Conservation (phyloP, 257 asterid species). For the Echites panduratus region DNA sequence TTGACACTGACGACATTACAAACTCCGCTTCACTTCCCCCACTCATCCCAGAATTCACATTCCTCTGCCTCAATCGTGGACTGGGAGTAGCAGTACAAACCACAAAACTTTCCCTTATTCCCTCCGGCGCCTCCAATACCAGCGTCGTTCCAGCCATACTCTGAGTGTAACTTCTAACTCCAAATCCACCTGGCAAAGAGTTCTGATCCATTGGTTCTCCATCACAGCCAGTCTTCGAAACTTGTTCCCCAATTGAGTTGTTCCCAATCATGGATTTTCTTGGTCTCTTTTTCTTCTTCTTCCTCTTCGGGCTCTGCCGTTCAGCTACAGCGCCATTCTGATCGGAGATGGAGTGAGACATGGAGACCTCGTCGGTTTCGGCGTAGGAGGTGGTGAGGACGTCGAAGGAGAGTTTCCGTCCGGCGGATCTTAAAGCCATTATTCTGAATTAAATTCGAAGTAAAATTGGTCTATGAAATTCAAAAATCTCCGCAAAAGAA, state of each 20-base stretch:
- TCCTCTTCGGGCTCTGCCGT: conserved; percentile 33
- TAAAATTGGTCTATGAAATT: neutral
- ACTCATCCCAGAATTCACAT: conserved; percentile 41
- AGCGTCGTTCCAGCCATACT: conserved; percentile 23
- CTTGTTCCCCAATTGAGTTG: neutral
- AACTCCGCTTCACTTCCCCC: conserved; percentile 31
- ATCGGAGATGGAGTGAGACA: conserved; percentile 48
- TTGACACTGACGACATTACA: conserved; percentile 12
- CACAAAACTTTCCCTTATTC: conserved; percentile 20
- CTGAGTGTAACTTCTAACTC: conserved; percentile 3
- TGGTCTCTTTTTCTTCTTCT: conserved; percentile 35
- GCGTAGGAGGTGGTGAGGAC: conserved; percentile 33
- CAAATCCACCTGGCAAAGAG: neutral
- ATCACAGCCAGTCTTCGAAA: conserved; percentile 11
- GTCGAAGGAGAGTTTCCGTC: conserved; percentile 58
- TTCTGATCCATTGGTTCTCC: conserved; percentile 32
- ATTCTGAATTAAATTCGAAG: neutral
- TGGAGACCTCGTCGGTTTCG: conserved; percentile 33
- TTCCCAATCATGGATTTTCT: conserved; percentile 20
- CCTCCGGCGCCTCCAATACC: conserved; percentile 32
- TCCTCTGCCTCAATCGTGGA: conserved; percentile 79
- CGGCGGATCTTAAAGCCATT: conserved; percentile 58
- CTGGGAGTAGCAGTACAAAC: conserved; percentile 29
- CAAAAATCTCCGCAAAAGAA: neutral
- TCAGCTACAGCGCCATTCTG: conserved; percentile 17